Evolutionary conservation across 129 eudicot genomes (phyloP).

Genomic region (Apium graveolens): DNA sequence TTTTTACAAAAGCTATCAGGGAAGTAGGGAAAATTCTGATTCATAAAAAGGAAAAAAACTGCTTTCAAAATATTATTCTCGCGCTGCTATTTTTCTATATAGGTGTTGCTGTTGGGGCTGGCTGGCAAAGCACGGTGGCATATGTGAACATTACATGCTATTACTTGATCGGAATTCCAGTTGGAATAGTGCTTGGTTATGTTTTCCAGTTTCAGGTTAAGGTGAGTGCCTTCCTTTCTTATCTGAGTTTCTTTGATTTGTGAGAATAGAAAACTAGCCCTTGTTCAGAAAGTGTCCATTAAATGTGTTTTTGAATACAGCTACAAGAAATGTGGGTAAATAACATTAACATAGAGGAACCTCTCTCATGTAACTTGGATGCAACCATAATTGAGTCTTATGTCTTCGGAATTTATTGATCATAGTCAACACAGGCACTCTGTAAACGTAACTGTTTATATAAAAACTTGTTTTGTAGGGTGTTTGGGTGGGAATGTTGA

Average conservation of each 20-base stretch:
- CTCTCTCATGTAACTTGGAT: neutral
- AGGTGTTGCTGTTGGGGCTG: slow-evolving; percentile 53
- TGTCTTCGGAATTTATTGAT: neutral
- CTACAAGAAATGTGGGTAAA: neutral
- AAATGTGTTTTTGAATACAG: neutral
- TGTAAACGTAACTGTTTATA: neutral
- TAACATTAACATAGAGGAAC: neutral
- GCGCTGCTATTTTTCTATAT: neutral
- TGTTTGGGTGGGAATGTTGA: no score
- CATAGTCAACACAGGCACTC: neutral
- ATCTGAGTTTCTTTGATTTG: neutral
- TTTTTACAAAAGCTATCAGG: neutral
- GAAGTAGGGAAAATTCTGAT: neutral
- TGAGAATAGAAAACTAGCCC: neutral
- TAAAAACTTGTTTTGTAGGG: no score
- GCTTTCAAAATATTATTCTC: neutral
- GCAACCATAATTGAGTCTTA: neutral
- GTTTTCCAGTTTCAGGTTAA: slow-evolving; percentile 28
- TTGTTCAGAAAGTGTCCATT: neutral
- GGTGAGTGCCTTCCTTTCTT: slow-evolving; percentile 17
- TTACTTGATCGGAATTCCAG: slow-evolving; percentile 37
- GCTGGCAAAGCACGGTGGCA: slow-evolving; percentile 39
- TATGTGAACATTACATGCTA: slow-evolving; percentile 40
- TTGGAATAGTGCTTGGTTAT: slow-evolving; percentile 41
- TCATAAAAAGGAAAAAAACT: neutral